These are phyloP conservation scores for Triangularia setosa DNA, from an alignment of 2,329 filamentous ascomycete species.

Conservation along the genomic window DNA sequence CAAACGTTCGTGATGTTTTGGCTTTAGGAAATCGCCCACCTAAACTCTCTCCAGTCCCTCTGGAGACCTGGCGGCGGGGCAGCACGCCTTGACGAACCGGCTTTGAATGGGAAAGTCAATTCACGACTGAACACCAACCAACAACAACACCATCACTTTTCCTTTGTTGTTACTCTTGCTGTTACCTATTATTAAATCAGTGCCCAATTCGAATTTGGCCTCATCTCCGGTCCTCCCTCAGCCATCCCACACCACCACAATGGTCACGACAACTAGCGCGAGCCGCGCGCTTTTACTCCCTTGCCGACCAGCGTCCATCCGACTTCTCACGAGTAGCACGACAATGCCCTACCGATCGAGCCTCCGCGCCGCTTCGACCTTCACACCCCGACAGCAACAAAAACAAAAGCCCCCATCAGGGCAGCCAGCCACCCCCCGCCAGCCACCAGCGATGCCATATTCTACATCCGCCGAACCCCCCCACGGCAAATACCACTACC, in stretches of 20 bases:
- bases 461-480: slow-evolving; percentile 2
- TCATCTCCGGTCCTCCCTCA: not conserved
- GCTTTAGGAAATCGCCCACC: not conserved
- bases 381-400: not conserved
- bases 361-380: slow-evolving; percentile 4
- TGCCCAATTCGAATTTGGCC: not conserved
- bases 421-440: not conserved
- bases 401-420: not conserved
- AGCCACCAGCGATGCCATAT: slow-evolving; percentile 9
- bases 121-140: not conserved
- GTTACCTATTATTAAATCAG: not conserved
- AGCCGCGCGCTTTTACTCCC: slow-evolving; percentile 18
- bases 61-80: not conserved
- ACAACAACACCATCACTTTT: not conserved
- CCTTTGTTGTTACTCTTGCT: not conserved
- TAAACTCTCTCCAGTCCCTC: not conserved
- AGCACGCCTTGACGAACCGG: not conserved
- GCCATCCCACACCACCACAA: slow-evolving; percentile 4
- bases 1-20: not conserved
- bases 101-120: not conserved
- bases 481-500: slow-evolving; percentile 53
- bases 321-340: not conserved
- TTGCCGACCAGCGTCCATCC: slow-evolving; percentile 15
- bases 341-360: not conserved
- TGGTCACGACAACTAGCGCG: slow-evolving; percentile 13